A percentile compares a stretch with the other conserved stretches of the same genome.
Conservation (phyloP, 345 rosid species). For the Eucalyptus tenuipes region DNA sequence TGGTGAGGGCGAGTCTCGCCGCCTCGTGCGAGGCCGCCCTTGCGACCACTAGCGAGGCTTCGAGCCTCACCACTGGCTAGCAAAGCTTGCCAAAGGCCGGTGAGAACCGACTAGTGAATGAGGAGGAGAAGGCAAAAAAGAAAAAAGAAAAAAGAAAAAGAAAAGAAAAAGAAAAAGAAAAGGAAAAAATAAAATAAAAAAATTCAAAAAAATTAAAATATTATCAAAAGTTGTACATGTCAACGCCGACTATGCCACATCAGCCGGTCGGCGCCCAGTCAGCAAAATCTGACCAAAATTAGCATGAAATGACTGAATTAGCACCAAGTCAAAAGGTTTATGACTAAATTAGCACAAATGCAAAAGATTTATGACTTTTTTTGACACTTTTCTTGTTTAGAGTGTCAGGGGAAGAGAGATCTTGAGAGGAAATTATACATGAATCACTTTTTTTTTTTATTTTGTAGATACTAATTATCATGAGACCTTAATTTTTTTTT, state of each 20-base stretch:
- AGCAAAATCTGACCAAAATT: no score
- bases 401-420: neutral
- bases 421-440: neutral
- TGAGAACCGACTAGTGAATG: no score
- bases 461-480: neutral
- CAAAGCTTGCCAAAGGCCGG: no score
- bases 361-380: no score
- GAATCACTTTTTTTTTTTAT: neutral
- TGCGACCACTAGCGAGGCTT: no score
- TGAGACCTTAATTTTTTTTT: neutral
- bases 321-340: no score
- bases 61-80: accelerated
- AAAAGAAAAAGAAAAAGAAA: no score
- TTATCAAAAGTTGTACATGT: no score
- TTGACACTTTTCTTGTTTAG: accelerated
- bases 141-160: accelerated
- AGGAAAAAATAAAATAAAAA: no score
- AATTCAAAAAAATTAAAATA: no score
- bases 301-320: accelerated
- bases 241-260: accelerated
- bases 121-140: no score
- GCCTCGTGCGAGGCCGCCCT: accelerated
- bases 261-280: accelerated
- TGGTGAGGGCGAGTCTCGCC: accelerated
- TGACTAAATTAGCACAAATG: no score